Evolutionary conservation across 345 rosid genomes (phyloP), one percentile per base, ranked within the genome.

Genomic region (Bretschneidera sinensis): DNA sequence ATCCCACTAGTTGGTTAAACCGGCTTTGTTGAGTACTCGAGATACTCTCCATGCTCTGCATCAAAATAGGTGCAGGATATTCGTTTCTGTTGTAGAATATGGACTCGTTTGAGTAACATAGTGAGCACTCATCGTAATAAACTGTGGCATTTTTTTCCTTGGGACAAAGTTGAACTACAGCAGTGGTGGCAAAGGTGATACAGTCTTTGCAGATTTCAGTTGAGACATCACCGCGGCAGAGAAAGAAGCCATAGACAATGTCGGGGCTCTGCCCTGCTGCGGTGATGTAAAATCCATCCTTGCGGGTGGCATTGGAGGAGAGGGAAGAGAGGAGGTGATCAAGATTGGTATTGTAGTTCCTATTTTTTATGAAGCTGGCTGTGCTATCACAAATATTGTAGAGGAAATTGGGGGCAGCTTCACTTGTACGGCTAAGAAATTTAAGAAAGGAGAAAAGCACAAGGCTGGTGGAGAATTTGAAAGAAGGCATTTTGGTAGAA

Each of bases 111-210:
- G 71, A 57, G 58, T 71, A 77, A 19, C 74, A 69, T 9, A 71
- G 33, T 24, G 72, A 50, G 69, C 83, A 79, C 45, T 17, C 1
- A 15, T 76, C 78, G 58, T 69, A 74, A 77, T 75, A 78, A 21
- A 64, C 31, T 10, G 60, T 53, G 11, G 71, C 74, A 1, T 5
- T 25, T 60, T 61, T 66, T n/a, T 51, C 39, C 18, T 51, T 15
- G 2, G 63, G 69, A 6, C 70, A 66, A 31, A 23, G 20, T 7
- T 35, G n/a, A 24, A 17, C 14, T 24, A 67, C 49, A 19, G 63
- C 57, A 6, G 20, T 13, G 31, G 66, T 47, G 0, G 81, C 78
- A 0, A 19, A 15, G 0, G 45, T 19, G 24, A 74, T 52, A 31
- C 78, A 80, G 18, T 60, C 21, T 18, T 25, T 59, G 64, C 82